These are phyloP conservation scores for Sugiyamaella qingdaonensis DNA, from an alignment of 805 yeast genomes.

Conservation along the genomic window DNA sequence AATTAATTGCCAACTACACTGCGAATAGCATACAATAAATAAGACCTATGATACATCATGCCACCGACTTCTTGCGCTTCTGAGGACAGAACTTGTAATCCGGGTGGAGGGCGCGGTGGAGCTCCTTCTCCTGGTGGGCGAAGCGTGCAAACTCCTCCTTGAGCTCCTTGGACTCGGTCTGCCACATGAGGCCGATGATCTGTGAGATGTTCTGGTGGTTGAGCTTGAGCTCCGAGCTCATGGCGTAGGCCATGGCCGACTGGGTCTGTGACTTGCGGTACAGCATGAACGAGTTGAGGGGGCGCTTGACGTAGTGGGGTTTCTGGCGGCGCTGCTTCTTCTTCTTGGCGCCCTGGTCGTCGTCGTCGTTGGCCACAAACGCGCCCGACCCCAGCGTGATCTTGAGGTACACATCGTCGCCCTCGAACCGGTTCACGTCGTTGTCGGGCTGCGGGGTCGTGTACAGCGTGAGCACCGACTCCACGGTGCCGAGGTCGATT, in stretches of 20 bases:
- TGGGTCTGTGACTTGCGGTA: conserved; percentile 43
- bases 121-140: conserved; percentile 39
- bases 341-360: conserved; percentile 12
- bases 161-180: conserved; percentile 37
- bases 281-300: conserved; percentile 46
- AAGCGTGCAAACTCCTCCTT: conserved; percentile 38
- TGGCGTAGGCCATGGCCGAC: conserved; percentile 34
- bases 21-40: conserved; percentile 7
- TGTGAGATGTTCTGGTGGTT: conserved; percentile 42
- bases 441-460: conserved; percentile 19
- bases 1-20: no score
- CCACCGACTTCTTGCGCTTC: conserved; percentile 26
- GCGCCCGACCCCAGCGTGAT: conserved; percentile 23
- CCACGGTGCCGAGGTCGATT: conserved; percentile 27
- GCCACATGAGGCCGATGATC: conserved; percentile 44
- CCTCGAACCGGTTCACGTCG: conserved; percentile 21
- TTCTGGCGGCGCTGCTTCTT: conserved; percentile 20
- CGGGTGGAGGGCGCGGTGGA: conserved; percentile 42
- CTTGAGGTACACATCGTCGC: conserved; percentile 25
- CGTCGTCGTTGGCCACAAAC: conserved; percentile 15
- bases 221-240: conserved; percentile 30
- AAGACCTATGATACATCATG: not conserved
- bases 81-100: conserved; percentile 44
- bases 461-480: conserved; percentile 25
- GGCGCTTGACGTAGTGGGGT: conserved; percentile 39